Evolutionary conservation across 1,284 basidiomycete genomes (phyloP), one percentile per base, ranked within the genome.

Genomic region (Pseudozyma sp.): DNA sequence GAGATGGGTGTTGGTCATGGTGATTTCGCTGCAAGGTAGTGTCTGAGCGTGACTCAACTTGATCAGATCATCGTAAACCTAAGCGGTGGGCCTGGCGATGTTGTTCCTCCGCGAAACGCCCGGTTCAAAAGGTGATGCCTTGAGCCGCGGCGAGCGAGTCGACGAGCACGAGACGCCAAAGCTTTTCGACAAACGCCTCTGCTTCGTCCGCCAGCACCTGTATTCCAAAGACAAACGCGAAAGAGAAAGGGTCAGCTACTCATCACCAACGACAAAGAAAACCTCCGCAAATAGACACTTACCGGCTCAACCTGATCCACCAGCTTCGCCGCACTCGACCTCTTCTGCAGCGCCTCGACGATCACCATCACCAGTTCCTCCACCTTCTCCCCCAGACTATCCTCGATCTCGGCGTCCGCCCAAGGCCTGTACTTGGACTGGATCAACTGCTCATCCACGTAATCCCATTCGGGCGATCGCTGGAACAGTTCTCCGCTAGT

Each of bases 161-260:
- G 39, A 77, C 65, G 9, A 83, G 34, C n/a, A 83, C 51, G 9
- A 69, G 57, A 5, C 75, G 62, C 81, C 81, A 83, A 8, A 81
- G 64, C 50, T 63, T 68, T 16, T 58, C 76, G 33, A 83, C 80
- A 30, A 83, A 65, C 2, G 64, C 49, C 48, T 64, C 61, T 11
- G 79, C 80, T 60, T 83, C 81, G 29, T 82, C 81, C 31, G 74
- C 81, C 53, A 83, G 55, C 3, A 78, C 75, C 75, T 78, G 56
- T 42, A 13, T 24, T 9, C 24, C 24, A 24, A 24, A 24, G 24
- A 24, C 24, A 24, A 24, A 24, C 24, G 24, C 24, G 24, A 37
- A 44, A 34, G 29, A 52, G 24, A 29, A 6, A 4, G n/a, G 5
- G 19, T 30, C 9, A 46, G 8, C 29, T 17, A n/a, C 30, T 35